Evolutionary conservation across 2,329 filamentous ascomycete species (phyloP).

Genomic region (Claviceps maximensis): DNA sequence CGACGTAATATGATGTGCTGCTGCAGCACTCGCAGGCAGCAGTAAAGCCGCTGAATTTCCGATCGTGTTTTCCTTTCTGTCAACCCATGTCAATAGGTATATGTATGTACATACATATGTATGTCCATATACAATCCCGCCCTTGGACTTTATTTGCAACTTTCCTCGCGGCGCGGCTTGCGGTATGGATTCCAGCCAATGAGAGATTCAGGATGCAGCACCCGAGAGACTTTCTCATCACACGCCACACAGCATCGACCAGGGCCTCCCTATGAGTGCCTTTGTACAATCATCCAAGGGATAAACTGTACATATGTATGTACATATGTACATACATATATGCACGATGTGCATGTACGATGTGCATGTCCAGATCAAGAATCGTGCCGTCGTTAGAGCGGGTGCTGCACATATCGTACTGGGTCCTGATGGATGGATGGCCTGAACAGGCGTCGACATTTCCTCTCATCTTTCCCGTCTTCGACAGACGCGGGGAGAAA

Average conservation of each 20-base stretch:
- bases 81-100: neutral
- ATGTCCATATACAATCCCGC: neutral
- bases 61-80: neutral
- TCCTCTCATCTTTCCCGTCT: no score
- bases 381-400: neutral
- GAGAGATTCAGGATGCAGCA: no score
- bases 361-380: neutral
- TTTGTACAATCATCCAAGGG: no score
- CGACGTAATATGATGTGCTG: neutral
- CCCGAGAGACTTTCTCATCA: no score
- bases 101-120: neutral
- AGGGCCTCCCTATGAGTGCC: no score
- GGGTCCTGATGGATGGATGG: neutral
- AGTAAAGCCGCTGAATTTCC: neutral
- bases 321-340: neutral
- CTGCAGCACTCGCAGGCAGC: neutral
- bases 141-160: no score
- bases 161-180: no score
- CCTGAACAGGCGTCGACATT: neutral
- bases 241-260: no score
- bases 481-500: no score
- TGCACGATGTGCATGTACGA: neutral
- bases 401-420: neutral
- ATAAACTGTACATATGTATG: no score
- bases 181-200: no score